These are phyloP conservation scores for Tricladium varicosporioides DNA, from an alignment of 2,329 filamentous ascomycete genomes.

Conservation along the genomic window DNA sequence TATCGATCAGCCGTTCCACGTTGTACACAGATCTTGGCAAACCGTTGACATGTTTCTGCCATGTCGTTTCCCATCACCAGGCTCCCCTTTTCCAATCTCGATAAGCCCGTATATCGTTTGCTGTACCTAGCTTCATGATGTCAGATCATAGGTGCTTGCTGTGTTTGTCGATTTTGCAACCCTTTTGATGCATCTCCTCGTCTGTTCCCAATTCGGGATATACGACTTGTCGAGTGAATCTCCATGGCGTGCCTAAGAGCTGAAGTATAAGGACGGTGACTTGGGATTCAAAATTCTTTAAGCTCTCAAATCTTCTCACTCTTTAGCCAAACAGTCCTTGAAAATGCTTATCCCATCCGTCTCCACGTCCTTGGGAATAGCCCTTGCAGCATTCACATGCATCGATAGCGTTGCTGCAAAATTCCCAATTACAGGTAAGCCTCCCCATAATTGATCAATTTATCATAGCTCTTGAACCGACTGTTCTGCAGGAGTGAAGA, in stretches of 20 bases:
- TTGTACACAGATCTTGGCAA: not conserved
- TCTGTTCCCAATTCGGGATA: not conserved
- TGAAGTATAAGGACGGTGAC: not conserved
- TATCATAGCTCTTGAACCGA: not conserved
- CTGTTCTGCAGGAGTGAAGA: constrained; percentile 2
- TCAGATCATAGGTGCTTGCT: not conserved
- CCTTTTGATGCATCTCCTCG: not conserved
- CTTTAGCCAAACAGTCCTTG: not conserved
- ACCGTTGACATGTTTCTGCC: not conserved
- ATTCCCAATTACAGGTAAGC: not conserved
- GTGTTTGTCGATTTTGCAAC: not conserved
- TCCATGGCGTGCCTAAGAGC: not conserved
- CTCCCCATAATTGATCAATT: not conserved
- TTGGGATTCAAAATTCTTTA: not conserved
- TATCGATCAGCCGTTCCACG: not conserved
- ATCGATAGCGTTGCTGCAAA: not conserved
- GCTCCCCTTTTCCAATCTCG: not conserved
- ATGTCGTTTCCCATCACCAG: not conserved
- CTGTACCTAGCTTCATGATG: not conserved
- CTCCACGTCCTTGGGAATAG: not conserved
- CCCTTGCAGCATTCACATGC: not conserved
- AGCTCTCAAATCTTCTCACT: not conserved
- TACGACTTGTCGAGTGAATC: not conserved
- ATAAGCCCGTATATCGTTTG: not conserved
- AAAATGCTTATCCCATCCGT: not conserved